Conservation (phyloP, 306 rosid species). For the Cucumis melo region DNA sequence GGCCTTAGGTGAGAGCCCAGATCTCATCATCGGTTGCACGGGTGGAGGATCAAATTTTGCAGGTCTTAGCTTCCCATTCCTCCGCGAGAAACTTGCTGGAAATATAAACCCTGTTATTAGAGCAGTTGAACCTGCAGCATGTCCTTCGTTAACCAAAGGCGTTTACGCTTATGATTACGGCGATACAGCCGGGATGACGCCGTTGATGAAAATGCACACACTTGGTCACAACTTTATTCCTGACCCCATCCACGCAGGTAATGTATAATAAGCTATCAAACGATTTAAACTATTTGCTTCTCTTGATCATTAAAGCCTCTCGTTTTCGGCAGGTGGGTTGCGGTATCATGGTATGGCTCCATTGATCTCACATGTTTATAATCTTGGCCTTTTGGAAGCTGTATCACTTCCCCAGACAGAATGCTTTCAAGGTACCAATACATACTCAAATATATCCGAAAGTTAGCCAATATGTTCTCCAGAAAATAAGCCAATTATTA, state of each 20-base stretch:
- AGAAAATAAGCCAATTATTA: too few species aligned
- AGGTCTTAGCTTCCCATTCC: slow-evolving; percentile 83
- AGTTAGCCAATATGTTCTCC: not conserved
- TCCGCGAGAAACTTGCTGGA: slow-evolving; percentile 62
- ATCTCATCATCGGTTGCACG: slow-evolving; percentile 77
- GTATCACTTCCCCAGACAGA: slow-evolving; percentile 79
- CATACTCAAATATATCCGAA: not conserved
- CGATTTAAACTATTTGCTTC: not conserved
- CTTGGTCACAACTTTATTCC: slow-evolving; percentile 90
- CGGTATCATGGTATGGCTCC: slow-evolving; percentile 99
- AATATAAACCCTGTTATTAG: slow-evolving; percentile 71
- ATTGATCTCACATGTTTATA: slow-evolving; percentile 74
- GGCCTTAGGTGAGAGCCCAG: slow-evolving; percentile 81
- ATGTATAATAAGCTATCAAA: not conserved
- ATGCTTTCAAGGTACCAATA: slow-evolving; percentile 57
- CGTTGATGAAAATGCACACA: slow-evolving; percentile 95
- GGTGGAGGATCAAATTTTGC: slow-evolving; percentile 98
- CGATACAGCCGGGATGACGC: slow-evolving; percentile 89
- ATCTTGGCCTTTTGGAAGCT: slow-evolving; percentile 83
- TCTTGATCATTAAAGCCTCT: not conserved
- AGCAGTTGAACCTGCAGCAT: slow-evolving; percentile 86
- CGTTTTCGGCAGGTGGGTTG: slow-evolving; percentile 51
- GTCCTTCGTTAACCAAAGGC: slow-evolving; percentile 93
- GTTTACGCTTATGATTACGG: slow-evolving; percentile 70
- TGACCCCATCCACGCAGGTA: slow-evolving; percentile 88